phyloP scores from a whole-genome alignment of 768 basidiomycete species.

The Pisolithus microcarpus region DNA sequence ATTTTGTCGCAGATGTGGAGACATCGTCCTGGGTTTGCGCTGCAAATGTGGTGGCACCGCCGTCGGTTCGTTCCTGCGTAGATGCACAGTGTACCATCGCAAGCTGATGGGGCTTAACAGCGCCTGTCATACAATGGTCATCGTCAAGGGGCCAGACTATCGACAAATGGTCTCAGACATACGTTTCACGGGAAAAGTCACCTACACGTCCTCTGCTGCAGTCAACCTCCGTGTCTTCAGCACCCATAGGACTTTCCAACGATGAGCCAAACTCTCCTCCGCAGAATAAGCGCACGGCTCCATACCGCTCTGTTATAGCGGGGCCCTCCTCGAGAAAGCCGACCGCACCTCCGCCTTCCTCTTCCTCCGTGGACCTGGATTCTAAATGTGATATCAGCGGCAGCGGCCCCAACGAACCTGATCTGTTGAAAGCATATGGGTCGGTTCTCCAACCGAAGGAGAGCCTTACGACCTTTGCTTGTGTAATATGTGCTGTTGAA shows the following conservation, averaged over 20 bases:
- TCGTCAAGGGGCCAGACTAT: conserved; percentile 35
- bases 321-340: no score
- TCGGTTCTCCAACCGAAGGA: conserved; percentile 77
- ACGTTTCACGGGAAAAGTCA: conserved; percentile 52
- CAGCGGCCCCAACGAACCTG: conserved; percentile 51
- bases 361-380: no score
- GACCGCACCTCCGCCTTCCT: no score
- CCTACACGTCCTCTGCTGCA: conserved; percentile 30
- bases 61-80: conserved; percentile 52
- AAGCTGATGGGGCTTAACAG: conserved; percentile 31
- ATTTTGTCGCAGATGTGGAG: conserved; percentile 81
- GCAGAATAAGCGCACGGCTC: no score
- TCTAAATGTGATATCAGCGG: conserved; percentile 44
- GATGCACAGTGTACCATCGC: conserved; percentile 5
- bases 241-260: conserved; percentile 3
- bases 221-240: conserved; percentile 10
- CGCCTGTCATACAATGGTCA: conserved; percentile 61
- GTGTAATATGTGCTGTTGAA: conserved; percentile 52
- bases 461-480: conserved; percentile 61
- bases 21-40: conserved; percentile 63
- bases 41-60: conserved; percentile 77
- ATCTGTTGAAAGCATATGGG: conserved; percentile 76
- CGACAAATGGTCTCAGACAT: conserved; percentile 79
- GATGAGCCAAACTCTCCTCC: background rate
- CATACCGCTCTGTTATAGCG: no score